These are phyloP conservation scores for Hymenoscyphus fructigenus DNA, from an alignment of 2,329 filamentous ascomycete genomes.

Conservation along the genomic window DNA sequence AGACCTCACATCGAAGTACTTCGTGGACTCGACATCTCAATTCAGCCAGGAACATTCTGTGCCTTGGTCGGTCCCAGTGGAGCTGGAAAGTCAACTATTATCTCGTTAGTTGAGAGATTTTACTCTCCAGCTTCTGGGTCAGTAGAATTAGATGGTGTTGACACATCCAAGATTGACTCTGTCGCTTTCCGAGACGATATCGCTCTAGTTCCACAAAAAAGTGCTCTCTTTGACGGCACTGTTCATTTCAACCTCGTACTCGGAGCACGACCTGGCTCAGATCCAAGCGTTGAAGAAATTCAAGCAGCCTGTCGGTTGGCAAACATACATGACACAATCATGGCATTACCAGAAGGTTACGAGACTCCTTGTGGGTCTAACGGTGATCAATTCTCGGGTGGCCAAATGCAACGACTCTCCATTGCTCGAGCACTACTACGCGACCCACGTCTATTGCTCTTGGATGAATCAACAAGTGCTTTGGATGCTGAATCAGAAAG, in stretches of 20 bases:
- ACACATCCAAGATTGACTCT: constrained; percentile 45
- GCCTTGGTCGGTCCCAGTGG: constrained; percentile 66
- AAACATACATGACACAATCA: constrained; percentile 69
- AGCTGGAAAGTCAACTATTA: constrained; percentile 66
- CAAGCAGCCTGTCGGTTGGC: constrained; percentile 62
- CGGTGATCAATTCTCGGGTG: constrained; percentile 71
- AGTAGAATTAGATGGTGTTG: constrained; percentile 32
- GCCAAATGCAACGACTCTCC: constrained; percentile 74
- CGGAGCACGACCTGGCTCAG: constrained; percentile 53
- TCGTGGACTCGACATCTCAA: constrained; percentile 53
- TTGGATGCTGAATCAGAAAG: constrained; percentile 70
- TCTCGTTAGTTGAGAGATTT: constrained; percentile 54
- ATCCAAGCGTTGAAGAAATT: constrained; percentile 59
- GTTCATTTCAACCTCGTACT: constrained; percentile 56
- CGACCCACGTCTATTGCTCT: constrained; percentile 67
- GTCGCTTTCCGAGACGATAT: constrained; percentile 51
- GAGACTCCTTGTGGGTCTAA: constrained; percentile 67
- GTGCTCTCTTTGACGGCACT: constrained; percentile 56
- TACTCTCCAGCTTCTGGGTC: constrained; percentile 41
- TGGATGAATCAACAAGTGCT: constrained; percentile 80
- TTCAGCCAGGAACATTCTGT: constrained; percentile 59
- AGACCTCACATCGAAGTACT: constrained; percentile 59
- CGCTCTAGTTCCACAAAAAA: constrained; percentile 58
- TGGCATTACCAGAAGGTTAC: constrained; percentile 62
- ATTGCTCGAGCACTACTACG: constrained; percentile 76